phyloP scores from a whole-genome alignment of 2,329 filamentous ascomycete species.

The Colletotrichum ledebouriae region DNA sequence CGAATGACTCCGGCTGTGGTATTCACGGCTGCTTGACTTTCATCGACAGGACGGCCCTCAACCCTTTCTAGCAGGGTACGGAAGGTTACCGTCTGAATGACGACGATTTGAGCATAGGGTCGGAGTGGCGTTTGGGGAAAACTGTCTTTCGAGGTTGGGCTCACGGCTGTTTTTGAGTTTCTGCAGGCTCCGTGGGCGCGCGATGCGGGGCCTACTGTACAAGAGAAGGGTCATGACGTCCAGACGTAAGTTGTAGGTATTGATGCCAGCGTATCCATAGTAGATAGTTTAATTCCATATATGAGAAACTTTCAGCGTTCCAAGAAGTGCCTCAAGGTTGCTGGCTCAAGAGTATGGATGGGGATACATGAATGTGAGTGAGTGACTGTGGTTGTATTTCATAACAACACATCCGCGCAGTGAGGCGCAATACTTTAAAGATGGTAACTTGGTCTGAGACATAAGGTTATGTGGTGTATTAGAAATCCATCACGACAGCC shows the following conservation, averaged over 20 bases:
- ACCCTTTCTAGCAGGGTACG: neutral
- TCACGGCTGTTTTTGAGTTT: constrained; percentile 18
- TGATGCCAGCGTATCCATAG: constrained; percentile 23
- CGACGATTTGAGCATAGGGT: constrained; percentile 25
- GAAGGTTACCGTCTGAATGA: constrained; percentile 16
- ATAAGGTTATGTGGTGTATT: no score
- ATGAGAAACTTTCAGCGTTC: neutral
- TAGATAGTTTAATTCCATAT: constrained; percentile 37
- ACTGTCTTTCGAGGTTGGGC: constrained; percentile 30
- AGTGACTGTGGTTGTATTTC: no score
- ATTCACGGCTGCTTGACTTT: neutral
- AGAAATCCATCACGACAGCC: no score
- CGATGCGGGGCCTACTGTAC: constrained; percentile 13
- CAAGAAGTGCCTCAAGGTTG: neutral
- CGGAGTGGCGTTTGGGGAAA: constrained; percentile 35
- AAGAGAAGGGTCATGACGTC: constrained; percentile 29
- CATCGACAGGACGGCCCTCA: neutral
- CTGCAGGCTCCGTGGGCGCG: neutral
- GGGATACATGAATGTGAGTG: neutral
- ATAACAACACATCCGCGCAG: no score
- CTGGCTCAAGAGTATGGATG: neutral
- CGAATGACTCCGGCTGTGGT: no score
- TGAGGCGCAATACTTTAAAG: no score
- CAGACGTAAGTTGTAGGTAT: constrained; percentile 6
- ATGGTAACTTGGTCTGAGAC: no score